Conservation (phyloP, 768 basidiomycete species). For the Chalciporus pseudorubinellus region DNA sequence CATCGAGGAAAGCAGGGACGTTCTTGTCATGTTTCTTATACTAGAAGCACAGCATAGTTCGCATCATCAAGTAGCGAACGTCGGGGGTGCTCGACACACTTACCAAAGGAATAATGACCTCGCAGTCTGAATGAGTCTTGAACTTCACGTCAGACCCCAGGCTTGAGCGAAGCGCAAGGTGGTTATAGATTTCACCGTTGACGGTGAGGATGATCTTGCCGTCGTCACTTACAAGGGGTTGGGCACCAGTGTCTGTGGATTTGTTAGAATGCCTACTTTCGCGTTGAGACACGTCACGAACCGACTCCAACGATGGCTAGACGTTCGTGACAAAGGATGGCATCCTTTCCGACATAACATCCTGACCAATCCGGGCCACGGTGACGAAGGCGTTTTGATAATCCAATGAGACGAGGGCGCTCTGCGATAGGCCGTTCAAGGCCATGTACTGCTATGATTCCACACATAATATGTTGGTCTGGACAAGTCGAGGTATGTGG, state of each 20-base stretch:
- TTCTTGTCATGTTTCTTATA: conserved; percentile 80
- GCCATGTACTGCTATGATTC: conserved; percentile 85
- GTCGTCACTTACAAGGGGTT: conserved; percentile 87
- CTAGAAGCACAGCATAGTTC: conserved; percentile 38
- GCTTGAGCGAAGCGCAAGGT: conserved; percentile 70
- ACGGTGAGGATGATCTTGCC: conserved; percentile 83
- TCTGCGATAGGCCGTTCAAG: conserved; percentile 67
- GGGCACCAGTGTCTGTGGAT: conserved; percentile 85
- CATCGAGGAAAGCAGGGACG: conserved; percentile 81
- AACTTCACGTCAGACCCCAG: conserved; percentile 70
- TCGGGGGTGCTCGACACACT: conserved; percentile 19
- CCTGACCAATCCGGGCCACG: conserved; percentile 99
- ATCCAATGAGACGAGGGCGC: conserved; percentile 73
- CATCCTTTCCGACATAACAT: conserved; percentile 80
- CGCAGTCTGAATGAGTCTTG: conserved; percentile 98
- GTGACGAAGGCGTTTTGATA: conserved; percentile 88
- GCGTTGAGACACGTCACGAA: conserved; percentile 36
- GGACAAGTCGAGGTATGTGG: neutral
- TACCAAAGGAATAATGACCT: conserved; percentile 92
- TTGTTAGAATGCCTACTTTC: neutral
- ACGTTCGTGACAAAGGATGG: conserved; percentile 90
- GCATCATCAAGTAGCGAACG: neutral
- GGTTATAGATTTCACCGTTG: conserved; percentile 99
- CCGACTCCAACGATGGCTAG: conserved; percentile 98
- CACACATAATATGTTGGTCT: conserved; percentile 68